Conservation (phyloP, 495 filamentous ascomycete genomes). For the Trichoderma reesei region DNA sequence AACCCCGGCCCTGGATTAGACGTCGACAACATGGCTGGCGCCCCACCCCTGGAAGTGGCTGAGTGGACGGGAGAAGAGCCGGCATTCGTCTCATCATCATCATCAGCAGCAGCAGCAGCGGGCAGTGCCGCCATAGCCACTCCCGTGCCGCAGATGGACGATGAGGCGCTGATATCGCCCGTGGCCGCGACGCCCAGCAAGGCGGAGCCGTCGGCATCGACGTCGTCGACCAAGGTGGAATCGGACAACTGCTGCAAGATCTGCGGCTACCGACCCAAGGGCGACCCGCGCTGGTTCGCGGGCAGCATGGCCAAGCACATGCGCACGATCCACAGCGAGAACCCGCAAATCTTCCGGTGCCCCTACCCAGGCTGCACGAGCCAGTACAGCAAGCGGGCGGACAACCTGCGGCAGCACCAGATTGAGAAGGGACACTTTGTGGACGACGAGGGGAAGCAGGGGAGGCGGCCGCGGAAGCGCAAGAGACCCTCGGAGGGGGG, state of each 20-base stretch:
- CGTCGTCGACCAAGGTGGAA: slow-evolving; percentile 23
- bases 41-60: neutral
- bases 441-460: slow-evolving; percentile 21
- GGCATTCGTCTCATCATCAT: neutral
- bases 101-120: neutral
- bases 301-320: slow-evolving; percentile 45
- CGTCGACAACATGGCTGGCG: neutral
- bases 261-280: slow-evolving; percentile 41
- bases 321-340: slow-evolving; percentile 36
- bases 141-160: neutral
- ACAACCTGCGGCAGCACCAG: slow-evolving; percentile 41
- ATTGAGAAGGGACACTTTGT: slow-evolving; percentile 41
- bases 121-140: neutral
- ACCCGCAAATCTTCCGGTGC: slow-evolving; percentile 36
- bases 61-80: neutral
- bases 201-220: slow-evolving; percentile 12
- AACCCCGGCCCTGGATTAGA: neutral
- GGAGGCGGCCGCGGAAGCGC: slow-evolving; percentile 32
- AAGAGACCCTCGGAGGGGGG: slow-evolving; percentile 15
- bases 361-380: slow-evolving; percentile 37
- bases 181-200: slow-evolving; percentile 16
- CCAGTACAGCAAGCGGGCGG: slow-evolving; percentile 40
- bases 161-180: neutral
- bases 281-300: slow-evolving; percentile 43
- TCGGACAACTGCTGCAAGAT: slow-evolving; percentile 33